These are phyloP conservation scores for Periconia sp. DNA, from an alignment of 2,329 filamentous ascomycete genomes.

Conservation along the genomic window DNA sequence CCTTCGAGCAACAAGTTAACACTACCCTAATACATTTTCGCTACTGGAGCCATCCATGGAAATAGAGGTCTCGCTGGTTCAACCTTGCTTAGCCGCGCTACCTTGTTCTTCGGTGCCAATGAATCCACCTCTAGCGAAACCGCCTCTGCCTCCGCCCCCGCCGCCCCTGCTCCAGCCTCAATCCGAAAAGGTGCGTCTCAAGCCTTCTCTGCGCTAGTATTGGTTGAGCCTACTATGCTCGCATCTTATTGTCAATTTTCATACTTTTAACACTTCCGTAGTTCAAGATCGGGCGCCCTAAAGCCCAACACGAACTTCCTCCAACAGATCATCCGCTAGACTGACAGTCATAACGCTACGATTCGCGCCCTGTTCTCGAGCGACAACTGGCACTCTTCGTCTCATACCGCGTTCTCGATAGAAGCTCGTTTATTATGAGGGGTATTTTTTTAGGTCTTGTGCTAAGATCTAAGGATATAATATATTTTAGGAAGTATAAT, in stretches of 20 bases:
- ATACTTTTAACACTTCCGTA: conserved; percentile 15
- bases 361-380: too few relatives aligned
- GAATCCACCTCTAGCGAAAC: too few relatives aligned
- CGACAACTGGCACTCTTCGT: too few relatives aligned
- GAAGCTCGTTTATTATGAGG: too few relatives aligned
- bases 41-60: conserved; percentile 5
- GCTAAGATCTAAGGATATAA: too few relatives aligned
- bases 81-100: background rate
- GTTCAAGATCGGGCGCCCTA: conserved; percentile 71
- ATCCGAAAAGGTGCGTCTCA: conserved; percentile 57
- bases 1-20: background rate
- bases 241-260: background rate
- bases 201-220: conserved; percentile 6
- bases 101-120: conserved; percentile 2
- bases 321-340: conserved; percentile 85
- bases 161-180: too few relatives aligned
- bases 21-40: conserved; percentile 5
- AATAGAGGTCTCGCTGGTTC: conserved; percentile 1
- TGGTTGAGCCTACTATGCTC: conserved; percentile 12
- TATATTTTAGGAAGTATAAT: too few relatives aligned
- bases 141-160: too few relatives aligned
- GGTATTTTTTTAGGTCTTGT: too few relatives aligned
- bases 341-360: conserved; percentile 89
- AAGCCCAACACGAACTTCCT: conserved; percentile 94
- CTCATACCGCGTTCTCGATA: too few relatives aligned